phyloP scores from a whole-genome alignment of 192 early-diverging fungal genomes.

The Ambispora gerdemannii region DNA sequence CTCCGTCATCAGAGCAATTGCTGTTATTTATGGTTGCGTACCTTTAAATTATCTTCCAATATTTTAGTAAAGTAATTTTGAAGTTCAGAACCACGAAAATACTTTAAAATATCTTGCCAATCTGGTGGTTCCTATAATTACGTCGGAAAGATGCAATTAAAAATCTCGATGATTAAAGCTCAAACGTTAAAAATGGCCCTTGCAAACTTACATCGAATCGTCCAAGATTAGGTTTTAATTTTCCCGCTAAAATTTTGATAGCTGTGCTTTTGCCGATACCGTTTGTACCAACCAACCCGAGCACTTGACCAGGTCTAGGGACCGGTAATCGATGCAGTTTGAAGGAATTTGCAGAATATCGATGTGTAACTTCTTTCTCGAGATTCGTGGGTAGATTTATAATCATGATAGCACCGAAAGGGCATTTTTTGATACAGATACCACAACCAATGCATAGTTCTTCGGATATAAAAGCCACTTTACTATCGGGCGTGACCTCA shows the following conservation, averaged over 20 bases:
- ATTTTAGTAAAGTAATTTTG: constrained; percentile 99
- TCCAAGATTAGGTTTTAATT: constrained; percentile 96
- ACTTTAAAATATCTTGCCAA: constrained; percentile 93
- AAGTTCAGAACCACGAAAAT: constrained; percentile 95
- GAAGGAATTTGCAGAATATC: constrained; percentile 96
- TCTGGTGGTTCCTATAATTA: constrained; percentile 67
- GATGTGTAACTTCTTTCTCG: constrained; percentile 90
- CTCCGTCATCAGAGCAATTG: too few species aligned
- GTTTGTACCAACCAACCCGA: constrained; percentile 97
- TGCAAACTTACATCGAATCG: constrained; percentile 56
- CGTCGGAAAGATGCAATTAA: too few species aligned
- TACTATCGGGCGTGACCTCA: constrained; percentile 79
- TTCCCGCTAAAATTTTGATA: constrained; percentile 89
- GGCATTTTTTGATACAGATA: constrained; percentile 97
- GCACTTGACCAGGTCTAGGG: constrained; percentile 93
- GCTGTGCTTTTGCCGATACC: constrained; percentile 94
- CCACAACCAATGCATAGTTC: constrained; percentile 97
- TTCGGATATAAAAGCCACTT: constrained; percentile 93
- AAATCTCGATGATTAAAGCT: too few species aligned
- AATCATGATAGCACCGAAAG: constrained; percentile 92
- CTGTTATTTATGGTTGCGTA: constrained; percentile 30
- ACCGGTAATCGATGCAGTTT: constrained; percentile 95
- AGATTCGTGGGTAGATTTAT: constrained; percentile 97
- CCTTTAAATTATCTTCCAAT: constrained; percentile 90
- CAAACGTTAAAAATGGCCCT: too few species aligned